Percentiles rank a stretch among this genome's conserved stretches.
Evolutionary conservation across 2,329 filamentous ascomycete genomes (phyloP).

Genomic region (Ophiostoma perfectum): DNA sequence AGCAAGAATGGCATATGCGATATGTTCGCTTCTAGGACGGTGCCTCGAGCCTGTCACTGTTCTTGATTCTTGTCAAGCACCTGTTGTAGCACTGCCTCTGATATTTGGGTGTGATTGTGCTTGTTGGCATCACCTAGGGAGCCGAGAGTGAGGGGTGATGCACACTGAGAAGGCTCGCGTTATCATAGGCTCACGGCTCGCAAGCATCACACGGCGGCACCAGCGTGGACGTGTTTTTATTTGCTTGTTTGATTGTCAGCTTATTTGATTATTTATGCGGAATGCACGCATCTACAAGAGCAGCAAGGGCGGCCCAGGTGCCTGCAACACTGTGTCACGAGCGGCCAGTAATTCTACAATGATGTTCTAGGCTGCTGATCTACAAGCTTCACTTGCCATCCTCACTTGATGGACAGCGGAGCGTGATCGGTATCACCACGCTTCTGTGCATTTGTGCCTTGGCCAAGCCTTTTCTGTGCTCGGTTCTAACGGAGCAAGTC

Average conservation of each 20-base stretch:
- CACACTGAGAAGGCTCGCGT: not conserved
- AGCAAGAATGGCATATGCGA: too few species aligned
- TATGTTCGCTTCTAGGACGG: too few species aligned
- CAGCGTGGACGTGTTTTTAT: too few species aligned
- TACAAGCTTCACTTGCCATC: not conserved
- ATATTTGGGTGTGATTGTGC: not conserved
- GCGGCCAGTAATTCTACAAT: not conserved
- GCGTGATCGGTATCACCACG: not conserved
- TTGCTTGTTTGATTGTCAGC: too few species aligned
- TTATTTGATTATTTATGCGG: too few species aligned
- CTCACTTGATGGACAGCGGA: not conserved
- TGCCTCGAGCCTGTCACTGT: too few species aligned
- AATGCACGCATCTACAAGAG: not conserved
- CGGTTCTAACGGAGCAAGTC: too few species aligned
- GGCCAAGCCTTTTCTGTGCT: not conserved
- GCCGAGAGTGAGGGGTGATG: not conserved
- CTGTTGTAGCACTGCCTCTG: not conserved
- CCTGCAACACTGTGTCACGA: not conserved
- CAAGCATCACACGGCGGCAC: not conserved
- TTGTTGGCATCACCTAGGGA: not conserved
- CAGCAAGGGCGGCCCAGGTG: not conserved
- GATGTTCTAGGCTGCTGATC: not conserved
- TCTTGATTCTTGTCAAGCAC: too few species aligned
- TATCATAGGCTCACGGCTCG: not conserved
- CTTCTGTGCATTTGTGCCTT: not conserved